Percentiles rank a stretch among this genome's conserved stretches.
Conservation (phyloP, 1,284 basidiomycete species). For the Singerocomus inundabilis region DNA sequence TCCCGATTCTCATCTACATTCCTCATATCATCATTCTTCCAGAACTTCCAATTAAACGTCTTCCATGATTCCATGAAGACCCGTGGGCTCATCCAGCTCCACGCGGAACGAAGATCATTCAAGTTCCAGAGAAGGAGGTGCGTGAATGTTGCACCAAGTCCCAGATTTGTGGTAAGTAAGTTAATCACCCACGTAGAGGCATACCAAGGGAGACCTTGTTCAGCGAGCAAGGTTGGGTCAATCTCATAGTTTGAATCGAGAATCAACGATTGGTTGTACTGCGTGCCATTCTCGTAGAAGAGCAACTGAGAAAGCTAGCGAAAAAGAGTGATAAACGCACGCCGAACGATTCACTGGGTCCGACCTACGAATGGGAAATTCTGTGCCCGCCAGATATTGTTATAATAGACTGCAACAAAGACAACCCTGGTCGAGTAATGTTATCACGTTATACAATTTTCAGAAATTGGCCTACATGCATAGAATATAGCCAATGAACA, state of each 20-base stretch:
- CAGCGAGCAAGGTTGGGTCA: slow-evolving; percentile 41
- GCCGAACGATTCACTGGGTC: neutral
- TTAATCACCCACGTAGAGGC: slow-evolving; percentile 41
- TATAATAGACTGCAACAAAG: slow-evolving; percentile 43
- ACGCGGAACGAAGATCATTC: slow-evolving; percentile 42
- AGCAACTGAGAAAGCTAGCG: slow-evolving; percentile 47
- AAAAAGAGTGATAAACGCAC: neutral
- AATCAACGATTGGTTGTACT: slow-evolving; percentile 47
- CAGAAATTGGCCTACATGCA: slow-evolving; percentile 39
- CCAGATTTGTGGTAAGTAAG: slow-evolving; percentile 31
- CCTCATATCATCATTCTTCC: slow-evolving; percentile 42
- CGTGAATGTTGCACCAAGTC: slow-evolving; percentile 47
- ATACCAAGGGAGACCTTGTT: slow-evolving; percentile 42
- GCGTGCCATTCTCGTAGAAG: slow-evolving; percentile 49
- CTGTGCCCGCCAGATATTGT: slow-evolving; percentile 47
- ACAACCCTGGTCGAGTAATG: slow-evolving; percentile 35
- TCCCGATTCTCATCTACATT: slow-evolving; percentile 33
- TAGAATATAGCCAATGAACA: slow-evolving; percentile 42
- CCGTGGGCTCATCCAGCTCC: slow-evolving; percentile 42
- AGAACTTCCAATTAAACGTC: slow-evolving; percentile 44
- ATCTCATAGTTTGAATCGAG: slow-evolving; percentile 49
- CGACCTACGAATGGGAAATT: slow-evolving; percentile 47
- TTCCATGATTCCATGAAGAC: slow-evolving; percentile 20
- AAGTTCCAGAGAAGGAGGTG: slow-evolving; percentile 54
- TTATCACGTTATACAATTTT: neutral